A percentile compares a stretch with the other conserved stretches of the same genome.
phyloP scores from a whole-genome alignment of 2,329 filamentous ascomycete species.

The Cadophora malorum region DNA sequence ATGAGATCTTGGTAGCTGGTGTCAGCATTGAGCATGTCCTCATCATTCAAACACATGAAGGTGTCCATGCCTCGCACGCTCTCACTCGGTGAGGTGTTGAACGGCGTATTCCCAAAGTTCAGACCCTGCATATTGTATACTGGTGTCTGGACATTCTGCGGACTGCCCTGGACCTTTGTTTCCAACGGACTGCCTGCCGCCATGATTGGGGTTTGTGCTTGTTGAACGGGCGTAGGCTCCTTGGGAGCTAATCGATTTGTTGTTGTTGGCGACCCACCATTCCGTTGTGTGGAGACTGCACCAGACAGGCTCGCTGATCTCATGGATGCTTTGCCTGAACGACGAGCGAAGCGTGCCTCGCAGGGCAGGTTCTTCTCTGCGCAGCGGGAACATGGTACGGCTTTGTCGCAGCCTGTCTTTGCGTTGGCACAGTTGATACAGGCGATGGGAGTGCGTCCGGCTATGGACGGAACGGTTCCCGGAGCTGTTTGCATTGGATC shows the following conservation, averaged over 20 bases:
- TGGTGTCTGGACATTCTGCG: constrained; percentile 10
- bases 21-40: constrained; percentile 40
- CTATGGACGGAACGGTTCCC: constrained; percentile 52
- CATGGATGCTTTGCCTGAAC: constrained; percentile 45
- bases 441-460: constrained; percentile 53
- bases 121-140: constrained; percentile 13
- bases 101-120: constrained; percentile 10
- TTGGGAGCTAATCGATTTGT: constrained; percentile 21
- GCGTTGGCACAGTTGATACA: constrained; percentile 57
- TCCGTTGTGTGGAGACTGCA: constrained; percentile 5
- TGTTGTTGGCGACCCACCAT: constrained; percentile 8
- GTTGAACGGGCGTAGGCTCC: neutral
- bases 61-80: constrained; percentile 16
- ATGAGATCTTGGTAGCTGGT: constrained; percentile 51
- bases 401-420: constrained; percentile 59
- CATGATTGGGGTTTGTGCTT: constrained; percentile 2
- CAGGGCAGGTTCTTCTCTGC: constrained; percentile 56
- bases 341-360: constrained; percentile 56
- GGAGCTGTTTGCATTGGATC: constrained; percentile 54
- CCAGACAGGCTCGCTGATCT: constrained; percentile 22
- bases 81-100: constrained; percentile 20
- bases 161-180: constrained; percentile 8
- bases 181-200: constrained; percentile 8
- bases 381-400: constrained; percentile 56
- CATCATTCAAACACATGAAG: constrained; percentile 22